Evolutionary conservation across 768 basidiomycete species (phyloP), one percentile per base, ranked within the genome.

Genomic region (Cystobasidium onofrii): DNA sequence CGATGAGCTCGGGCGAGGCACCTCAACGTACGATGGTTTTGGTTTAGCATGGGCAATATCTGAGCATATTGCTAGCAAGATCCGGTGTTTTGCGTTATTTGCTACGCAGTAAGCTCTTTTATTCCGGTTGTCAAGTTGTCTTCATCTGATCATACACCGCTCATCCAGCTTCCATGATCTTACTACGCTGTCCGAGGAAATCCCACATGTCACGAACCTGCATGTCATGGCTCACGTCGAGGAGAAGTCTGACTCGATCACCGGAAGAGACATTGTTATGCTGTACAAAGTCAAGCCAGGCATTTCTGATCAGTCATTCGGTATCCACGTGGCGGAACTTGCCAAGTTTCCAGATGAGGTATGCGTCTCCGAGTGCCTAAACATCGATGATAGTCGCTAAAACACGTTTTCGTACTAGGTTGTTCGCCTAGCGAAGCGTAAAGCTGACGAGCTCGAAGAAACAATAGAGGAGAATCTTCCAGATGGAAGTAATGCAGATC

Each of bases 1-100:
- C 62, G 96, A 99, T 80, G 96, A 99, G 81, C 86, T 98, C 4
- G 92, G 95, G 34, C 84, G 93, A 83, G 93, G 94, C 6, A 77
- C 94, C 0, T 96, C 94, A 0, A 97, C 95, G 0, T 95, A 95
- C 76, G 95, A 99, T 80, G 95, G 95, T 4, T 97, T 97, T 78
- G 95, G 94, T 6, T 85, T 99, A 6, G 96, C 96, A 0, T 99
- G 95, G 95, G 92, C 95, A 0, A 98, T 98, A 77, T 95, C 92
- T 64, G 96, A 99, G 94, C 88, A 96, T 78, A 95, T 99, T 74
- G 94, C 93, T 0, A 90, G 90, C 1, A 84, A 90, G 75, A 94
- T 97, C 41, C 88, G 89, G 76, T 90, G 91, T 1, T 96, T 96
- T 81, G 95, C 93, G 79, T 84, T 98, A 7, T 99, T 99, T 79